phyloP scores from a whole-genome alignment of 1,139 yeast genomes.

The Debaryomyces fabryi region DNA sequence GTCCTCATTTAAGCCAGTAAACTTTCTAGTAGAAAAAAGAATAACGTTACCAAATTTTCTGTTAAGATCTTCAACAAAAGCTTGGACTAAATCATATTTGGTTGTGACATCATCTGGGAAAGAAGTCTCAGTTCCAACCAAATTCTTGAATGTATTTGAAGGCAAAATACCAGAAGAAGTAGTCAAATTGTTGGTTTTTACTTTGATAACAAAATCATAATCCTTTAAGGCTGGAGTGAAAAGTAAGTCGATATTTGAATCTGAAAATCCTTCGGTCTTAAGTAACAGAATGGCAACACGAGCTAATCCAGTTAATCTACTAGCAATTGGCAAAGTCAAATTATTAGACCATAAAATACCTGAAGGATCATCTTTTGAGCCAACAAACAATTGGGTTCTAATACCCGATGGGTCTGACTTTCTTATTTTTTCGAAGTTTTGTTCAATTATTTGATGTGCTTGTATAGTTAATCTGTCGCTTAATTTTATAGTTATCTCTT shows the following conservation, averaged over 20 bases:
- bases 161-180: slow-evolving; percentile 60
- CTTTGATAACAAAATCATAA: slow-evolving; percentile 73
- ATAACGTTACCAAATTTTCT: slow-evolving; percentile 57
- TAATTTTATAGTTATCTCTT: slow-evolving; percentile 28
- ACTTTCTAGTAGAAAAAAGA: slow-evolving; percentile 61
- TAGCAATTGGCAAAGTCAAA: slow-evolving; percentile 74
- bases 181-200: slow-evolving; percentile 50
- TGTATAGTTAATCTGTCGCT: slow-evolving; percentile 68
- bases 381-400: slow-evolving; percentile 79
- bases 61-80: slow-evolving; percentile 56
- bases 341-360: slow-evolving; percentile 83
- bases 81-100: slow-evolving; percentile 59
- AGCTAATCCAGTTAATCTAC: slow-evolving; percentile 85
- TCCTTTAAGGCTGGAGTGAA: slow-evolving; percentile 84
- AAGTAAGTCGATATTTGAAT: slow-evolving; percentile 53
- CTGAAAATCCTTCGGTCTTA: slow-evolving; percentile 45
- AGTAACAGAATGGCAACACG: slow-evolving; percentile 68
- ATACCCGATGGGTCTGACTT: slow-evolving; percentile 79
- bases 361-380: slow-evolving; percentile 76
- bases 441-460: slow-evolving; percentile 62
- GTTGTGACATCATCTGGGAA: slow-evolving; percentile 50
- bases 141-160: slow-evolving; percentile 63
- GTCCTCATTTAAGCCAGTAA: slow-evolving; percentile 50
- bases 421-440: slow-evolving; percentile 67
- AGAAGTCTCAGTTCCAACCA: slow-evolving; percentile 42